These are phyloP conservation scores for Geranomyces variabilis DNA, from an alignment of 192 early-diverging fungal species.

Conservation along the genomic window DNA sequence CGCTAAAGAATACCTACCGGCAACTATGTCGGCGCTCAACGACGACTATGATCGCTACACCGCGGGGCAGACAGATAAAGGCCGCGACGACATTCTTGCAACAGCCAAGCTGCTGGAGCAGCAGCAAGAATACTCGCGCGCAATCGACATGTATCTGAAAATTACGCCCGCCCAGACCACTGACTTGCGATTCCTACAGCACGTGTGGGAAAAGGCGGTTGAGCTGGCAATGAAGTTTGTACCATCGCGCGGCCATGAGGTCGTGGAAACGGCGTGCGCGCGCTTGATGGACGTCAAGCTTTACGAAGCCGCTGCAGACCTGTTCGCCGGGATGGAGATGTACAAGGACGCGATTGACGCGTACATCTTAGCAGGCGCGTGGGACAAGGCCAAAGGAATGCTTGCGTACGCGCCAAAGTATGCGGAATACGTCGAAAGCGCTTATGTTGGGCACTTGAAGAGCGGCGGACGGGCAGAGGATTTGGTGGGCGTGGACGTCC, in stretches of 20 bases:
- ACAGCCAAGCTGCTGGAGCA: slow-evolving; percentile 58
- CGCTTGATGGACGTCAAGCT: slow-evolving; percentile 51
- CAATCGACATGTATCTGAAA: slow-evolving; percentile 67
- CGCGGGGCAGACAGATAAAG: slow-evolving; percentile 45
- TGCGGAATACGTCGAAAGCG: slow-evolving; percentile 57
- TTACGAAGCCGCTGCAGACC: slow-evolving; percentile 57
- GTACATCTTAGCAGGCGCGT: slow-evolving; percentile 51
- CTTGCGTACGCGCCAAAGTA: slow-evolving; percentile 59
- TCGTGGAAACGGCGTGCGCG: slow-evolving; percentile 51
- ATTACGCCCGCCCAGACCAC: slow-evolving; percentile 46
- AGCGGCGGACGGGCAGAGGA: slow-evolving; percentile 55
- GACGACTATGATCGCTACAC: slow-evolving; percentile 58
- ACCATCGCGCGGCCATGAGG: slow-evolving; percentile 55
- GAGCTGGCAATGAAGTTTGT: slow-evolving; percentile 65
- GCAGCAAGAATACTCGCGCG: slow-evolving; percentile 59
- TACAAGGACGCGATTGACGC: slow-evolving; percentile 66
- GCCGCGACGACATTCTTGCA: slow-evolving; percentile 58
- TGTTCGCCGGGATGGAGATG: slow-evolving; percentile 55
- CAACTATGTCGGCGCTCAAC: slow-evolving; percentile 52
- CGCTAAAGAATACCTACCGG: slow-evolving; percentile 63
- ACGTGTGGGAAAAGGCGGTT: slow-evolving; percentile 60
- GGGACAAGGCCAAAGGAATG: slow-evolving; percentile 61
- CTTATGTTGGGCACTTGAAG: slow-evolving; percentile 60
- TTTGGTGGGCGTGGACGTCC: slow-evolving; percentile 57
- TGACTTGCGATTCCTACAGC: slow-evolving; percentile 51